Evolutionary conservation across 768 basidiomycete genomes (phyloP), one percentile per base, ranked within the genome.

Genomic region (Strobilomyces dryophilus): DNA sequence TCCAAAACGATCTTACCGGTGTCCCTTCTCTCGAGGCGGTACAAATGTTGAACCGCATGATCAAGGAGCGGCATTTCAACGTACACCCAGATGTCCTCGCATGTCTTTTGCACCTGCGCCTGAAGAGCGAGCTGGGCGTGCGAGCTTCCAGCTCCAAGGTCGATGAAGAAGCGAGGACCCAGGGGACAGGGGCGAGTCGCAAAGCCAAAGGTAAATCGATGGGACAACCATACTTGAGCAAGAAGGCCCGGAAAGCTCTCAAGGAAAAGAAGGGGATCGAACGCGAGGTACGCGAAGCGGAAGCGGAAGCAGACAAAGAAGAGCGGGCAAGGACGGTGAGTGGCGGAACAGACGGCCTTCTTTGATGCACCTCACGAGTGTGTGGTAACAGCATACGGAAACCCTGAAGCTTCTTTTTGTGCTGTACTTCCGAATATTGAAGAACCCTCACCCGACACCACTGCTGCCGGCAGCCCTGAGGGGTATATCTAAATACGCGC

Each of bases 341-440:
- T 78, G 37, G 51, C 43, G 46, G 49, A 61, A 59, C 45, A 42
- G 39, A 24, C 32, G 21, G 32, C 26, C 55, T 46, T 47, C 31
- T 46, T 56, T 36, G 42, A 43, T 58, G 49, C 24, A 29, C 52
- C 55, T 58, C 51, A 66, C 63, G 21, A 53, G 62, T 59, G 54
- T 59, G 54, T 54, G 61, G 51, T 51, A 47, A 62, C 26, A 97
- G 94, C 95, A 97, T 78, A 98, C 95, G 18, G 97, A 99, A 76
- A 98, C 95, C 47, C 79, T 99, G 60, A 98, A 99, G 69, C 84
- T 98, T 58, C 79, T 98, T 44, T 99, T 99, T 69, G 92, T 93
- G 17, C 77, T 99, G 44, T 99, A 99, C 74, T 98, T 99, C 73
- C 86, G 89, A 56, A 89, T 98, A 61, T 77, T 99, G 60, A 99